These are phyloP conservation scores for Fagopyrum tataricum DNA, from an alignment of 148 eudicot genomes.

Conservation along the genomic window DNA sequence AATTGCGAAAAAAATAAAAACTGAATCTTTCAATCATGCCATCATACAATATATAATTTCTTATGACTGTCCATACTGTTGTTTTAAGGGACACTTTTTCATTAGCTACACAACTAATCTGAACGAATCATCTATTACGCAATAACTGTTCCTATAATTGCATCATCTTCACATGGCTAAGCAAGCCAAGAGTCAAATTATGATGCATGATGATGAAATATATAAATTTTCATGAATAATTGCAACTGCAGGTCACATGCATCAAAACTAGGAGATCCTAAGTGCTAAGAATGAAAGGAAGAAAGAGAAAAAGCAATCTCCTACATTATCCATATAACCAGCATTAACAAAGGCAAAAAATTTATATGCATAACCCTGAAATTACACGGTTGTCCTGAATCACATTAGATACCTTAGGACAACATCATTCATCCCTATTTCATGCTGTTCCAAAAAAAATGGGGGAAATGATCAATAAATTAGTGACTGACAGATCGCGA, in stretches of 20 bases:
- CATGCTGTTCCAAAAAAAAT: neutral
- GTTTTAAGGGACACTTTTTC: neutral
- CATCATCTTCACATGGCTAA: neutral
- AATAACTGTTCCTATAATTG: neutral
- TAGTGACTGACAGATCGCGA: neutral
- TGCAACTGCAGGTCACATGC: neutral
- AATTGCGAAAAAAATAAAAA: too few relatives aligned
- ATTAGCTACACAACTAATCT: neutral
- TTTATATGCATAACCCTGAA: neutral
- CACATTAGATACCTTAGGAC: neutral
- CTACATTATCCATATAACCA: constrained; percentile 1
- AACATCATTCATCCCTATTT: neutral
- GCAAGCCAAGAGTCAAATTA: neutral
- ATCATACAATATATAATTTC: too few relatives aligned
- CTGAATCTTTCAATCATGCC: neutral
- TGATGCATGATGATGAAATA: neutral
- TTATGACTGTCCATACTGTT: neutral
- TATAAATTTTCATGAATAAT: neutral
- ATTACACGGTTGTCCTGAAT: neutral
- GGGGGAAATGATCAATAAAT: neutral
- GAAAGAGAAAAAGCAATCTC: neutral
- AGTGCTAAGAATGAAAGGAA: neutral
- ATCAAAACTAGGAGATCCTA: neutral
- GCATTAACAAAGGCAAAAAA: neutral
- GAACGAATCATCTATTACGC: too few relatives aligned